Evolutionary conservation across 495 filamentous ascomycete species (phyloP).

Genomic region (Aspergillus conjunctus): DNA sequence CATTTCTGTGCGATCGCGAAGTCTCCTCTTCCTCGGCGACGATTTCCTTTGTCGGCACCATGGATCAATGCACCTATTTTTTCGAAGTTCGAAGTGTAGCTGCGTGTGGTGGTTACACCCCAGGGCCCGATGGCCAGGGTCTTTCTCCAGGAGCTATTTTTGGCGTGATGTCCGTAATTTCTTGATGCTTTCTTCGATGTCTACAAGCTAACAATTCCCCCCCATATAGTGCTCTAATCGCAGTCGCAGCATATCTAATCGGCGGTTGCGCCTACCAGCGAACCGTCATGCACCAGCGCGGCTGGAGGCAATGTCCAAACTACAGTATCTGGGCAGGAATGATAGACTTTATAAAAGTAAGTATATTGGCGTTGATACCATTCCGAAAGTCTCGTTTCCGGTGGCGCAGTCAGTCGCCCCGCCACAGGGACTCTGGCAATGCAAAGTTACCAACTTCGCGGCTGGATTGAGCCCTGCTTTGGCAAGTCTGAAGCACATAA

Average conservation of each 20-base stretch:
- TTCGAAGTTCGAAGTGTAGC: slow-evolving; percentile 90
- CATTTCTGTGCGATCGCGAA: slow-evolving; percentile 89
- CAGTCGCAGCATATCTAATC: slow-evolving; percentile 82
- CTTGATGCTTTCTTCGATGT: background rate
- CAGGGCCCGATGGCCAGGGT: slow-evolving; percentile 61
- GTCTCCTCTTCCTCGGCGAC: slow-evolving; percentile 59
- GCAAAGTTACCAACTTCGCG: slow-evolving; percentile 37
- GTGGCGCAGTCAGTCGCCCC: slow-evolving; percentile 25
- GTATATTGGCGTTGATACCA: slow-evolving; percentile 42
- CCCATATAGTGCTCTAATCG: slow-evolving; percentile 58
- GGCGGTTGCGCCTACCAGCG: slow-evolving; percentile 95
- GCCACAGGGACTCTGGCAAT: slow-evolving; percentile 29
- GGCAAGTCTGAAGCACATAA: slow-evolving; percentile 32
- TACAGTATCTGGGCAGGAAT: slow-evolving; percentile 92
- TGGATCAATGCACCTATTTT: slow-evolving; percentile 92
- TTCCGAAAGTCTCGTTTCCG: slow-evolving; percentile 31
- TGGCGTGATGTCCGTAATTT: slow-evolving; percentile 73
- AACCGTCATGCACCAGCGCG: slow-evolving; percentile 90
- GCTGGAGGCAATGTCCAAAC: slow-evolving; percentile 95
- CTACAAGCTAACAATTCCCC: slow-evolving; percentile 20
- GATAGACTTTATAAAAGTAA: slow-evolving; percentile 79
- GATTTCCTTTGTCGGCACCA: slow-evolving; percentile 78
- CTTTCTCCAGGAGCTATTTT: slow-evolving; percentile 89
- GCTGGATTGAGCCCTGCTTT: slow-evolving; percentile 39
- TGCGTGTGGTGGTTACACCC: slow-evolving; percentile 73